Evolutionary conservation across 2,329 filamentous ascomycete genomes (phyloP), one percentile per base, ranked within the genome.

Genomic region (Tetracladium maxilliforme): DNA sequence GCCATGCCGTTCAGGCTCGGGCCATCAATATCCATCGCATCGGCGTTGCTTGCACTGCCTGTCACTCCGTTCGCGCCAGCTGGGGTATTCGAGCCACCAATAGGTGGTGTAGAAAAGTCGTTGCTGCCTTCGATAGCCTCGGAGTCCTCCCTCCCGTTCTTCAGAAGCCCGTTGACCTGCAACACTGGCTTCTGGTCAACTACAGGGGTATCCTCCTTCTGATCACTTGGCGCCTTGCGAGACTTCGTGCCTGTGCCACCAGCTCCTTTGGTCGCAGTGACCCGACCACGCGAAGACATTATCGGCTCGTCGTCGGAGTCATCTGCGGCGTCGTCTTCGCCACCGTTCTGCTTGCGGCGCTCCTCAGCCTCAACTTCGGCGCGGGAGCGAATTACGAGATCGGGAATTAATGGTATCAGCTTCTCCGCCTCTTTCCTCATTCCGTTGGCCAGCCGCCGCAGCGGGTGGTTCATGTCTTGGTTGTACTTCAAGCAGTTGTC

Each of bases 391-490:
- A 98, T 83, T 14, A 75, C 67, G 36, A 98, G 78, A 36, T 98
- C 90, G 1, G 90, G 90, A 33, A 98, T 98, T 20, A 95, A 58
- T 6, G 86, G 86, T 10, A 93, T 86, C 21, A 98, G 68, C 50
- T 94, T 95, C 52, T 95, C 87, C 1, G 90, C 92, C 52, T 95
- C 86, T 47, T 90, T 95, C 37, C 84, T 74, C 90, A 98, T 95
- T 35, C 84, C 81, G 30, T 92, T 74, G 9, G 90, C 90, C 62
- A 94, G 92, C 44, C 90, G 84, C 21, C 90, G 71, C 24, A 95
- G 60, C 14, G 81, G 82, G 43, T 94, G 84, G 32, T 74, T 73
- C 39, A 83, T 76, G 34, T 92, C 84, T 36, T 82, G 79, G 47
- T 98, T 98, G 51, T 95, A 98, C 41, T 79, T 84, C 28, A 98